Base-by-base conservation (phyloP, 441 rosid species). In the Brassica hybrid region DNA sequence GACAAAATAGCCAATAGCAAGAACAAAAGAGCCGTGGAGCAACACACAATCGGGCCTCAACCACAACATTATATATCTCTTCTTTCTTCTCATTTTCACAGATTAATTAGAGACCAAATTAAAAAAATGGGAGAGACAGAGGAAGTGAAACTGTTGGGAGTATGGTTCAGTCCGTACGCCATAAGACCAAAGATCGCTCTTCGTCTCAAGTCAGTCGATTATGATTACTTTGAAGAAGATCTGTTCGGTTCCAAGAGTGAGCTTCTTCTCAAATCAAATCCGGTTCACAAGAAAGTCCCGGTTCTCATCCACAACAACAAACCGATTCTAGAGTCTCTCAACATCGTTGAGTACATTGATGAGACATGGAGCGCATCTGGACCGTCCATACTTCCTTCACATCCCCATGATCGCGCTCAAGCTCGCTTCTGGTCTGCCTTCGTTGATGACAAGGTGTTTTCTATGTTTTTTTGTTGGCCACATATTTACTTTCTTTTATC, bases 201-300 rank as follows among this genome's bases (percentile, higher is more conserved):
- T 54, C 85, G 81, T 82, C 7, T 90, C 63, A 93, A 93, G 57
- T 80, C 88, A 0, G 79, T 89, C 1, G 72, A 83, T 6, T 91
- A 91, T 18, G 89, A 90, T 80, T 80, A 82, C 69, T 59, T 85
- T 50, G 78, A 90, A 73, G 94, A 90, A 84, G 79, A 30, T 12
- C 4, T 66, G 17, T 76, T 76, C 5, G 71, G 71, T 8, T 54
- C 71, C 38, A 76, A 71, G 71, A 76, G 80, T 71, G 71, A 70
- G 2, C 71, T 76, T 70, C 90, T 93, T 30, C 84, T 93, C 69
- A 59, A 85, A 82, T 88, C 89, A 4, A 91, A 93, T 71, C 95
- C 98, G 43, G 83, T 93, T 48, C 79, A 91, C 80, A 91, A 93
- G 85, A 90, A 90, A 85, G 73, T 93, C n/a, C 98, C 94, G 0